These are phyloP conservation scores for Groenewaldozyma auringiensis DNA, from an alignment of 1,139 yeast species.

Conservation along the genomic window DNA sequence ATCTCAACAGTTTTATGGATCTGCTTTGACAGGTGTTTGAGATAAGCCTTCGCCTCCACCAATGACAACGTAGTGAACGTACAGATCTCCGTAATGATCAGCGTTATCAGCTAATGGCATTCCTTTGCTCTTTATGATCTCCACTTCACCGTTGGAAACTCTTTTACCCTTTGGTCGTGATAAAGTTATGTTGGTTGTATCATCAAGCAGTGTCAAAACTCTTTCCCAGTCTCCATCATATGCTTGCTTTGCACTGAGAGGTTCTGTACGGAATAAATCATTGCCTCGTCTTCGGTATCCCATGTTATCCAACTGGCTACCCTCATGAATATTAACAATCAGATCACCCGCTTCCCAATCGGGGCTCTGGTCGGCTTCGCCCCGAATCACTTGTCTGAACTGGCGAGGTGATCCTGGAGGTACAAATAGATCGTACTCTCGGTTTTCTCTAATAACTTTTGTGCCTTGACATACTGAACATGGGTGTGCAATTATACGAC, in stretches of 20 bases:
- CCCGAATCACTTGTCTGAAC: slow-evolving; percentile 50
- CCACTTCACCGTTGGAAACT: slow-evolving; percentile 62
- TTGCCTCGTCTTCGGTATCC: slow-evolving; percentile 80
- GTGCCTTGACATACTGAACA: slow-evolving; percentile 68
- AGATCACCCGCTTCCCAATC: slow-evolving; percentile 79
- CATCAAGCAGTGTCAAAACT: slow-evolving; percentile 56
- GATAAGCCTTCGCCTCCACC: slow-evolving; percentile 31
- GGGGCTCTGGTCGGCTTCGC: slow-evolving; percentile 81
- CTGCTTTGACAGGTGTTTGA: slow-evolving; percentile 4
- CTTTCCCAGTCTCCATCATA: slow-evolving; percentile 73
- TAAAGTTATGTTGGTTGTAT: slow-evolving; percentile 43
- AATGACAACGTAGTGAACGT: slow-evolving; percentile 58
- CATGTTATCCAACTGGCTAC: slow-evolving; percentile 41
- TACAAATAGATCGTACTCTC: slow-evolving; percentile 55
- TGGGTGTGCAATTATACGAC: slow-evolving; percentile 52
- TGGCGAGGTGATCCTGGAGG: slow-evolving; percentile 65
- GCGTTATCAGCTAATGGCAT: slow-evolving; percentile 62
- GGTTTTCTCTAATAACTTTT: slow-evolving; percentile 50
- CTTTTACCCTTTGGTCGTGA: slow-evolving; percentile 44
- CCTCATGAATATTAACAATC: slow-evolving; percentile 44
- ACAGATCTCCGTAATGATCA: slow-evolving; percentile 62
- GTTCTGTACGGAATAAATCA: slow-evolving; percentile 75
- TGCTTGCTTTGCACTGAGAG: slow-evolving; percentile 65
- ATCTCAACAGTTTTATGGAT: slow-evolving; percentile 3
- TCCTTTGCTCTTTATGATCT: slow-evolving; percentile 64